Evolutionary conservation across 345 rosid genomes (phyloP).

Genomic region (Xanthoceras sorbifolium): DNA sequence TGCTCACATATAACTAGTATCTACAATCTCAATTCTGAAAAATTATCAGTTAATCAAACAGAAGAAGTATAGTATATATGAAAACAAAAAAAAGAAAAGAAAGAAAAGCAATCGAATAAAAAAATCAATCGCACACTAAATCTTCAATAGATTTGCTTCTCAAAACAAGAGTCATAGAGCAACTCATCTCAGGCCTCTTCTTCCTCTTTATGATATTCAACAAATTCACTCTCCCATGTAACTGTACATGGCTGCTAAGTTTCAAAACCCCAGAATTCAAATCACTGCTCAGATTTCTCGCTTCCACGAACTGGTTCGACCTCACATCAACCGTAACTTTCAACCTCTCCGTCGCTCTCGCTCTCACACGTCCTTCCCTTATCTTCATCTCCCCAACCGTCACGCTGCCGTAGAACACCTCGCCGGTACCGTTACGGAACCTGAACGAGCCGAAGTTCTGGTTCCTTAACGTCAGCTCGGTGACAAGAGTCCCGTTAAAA

Average conservation of each 20-base stretch:
- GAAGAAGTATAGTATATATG: not conserved
- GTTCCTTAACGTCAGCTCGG: slow-evolving; percentile 43
- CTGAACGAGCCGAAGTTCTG: slow-evolving; percentile 50
- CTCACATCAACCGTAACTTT: slow-evolving; percentile 37
- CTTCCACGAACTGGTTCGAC: slow-evolving; percentile 30
- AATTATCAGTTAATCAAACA: not conserved
- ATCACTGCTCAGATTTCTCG: slow-evolving; percentile 31
- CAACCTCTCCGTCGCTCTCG: slow-evolving; percentile 37
- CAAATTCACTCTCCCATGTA: slow-evolving; percentile 46
- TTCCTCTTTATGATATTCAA: slow-evolving; percentile 30
- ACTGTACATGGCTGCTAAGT: slow-evolving; percentile 35
- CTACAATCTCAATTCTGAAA: not conserved
- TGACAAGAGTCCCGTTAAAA: slow-evolving; percentile 40
- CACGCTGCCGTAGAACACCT: slow-evolving; percentile 30
- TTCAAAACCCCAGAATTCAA: slow-evolving; percentile 43
- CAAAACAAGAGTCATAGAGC: slow-evolving; percentile 39
- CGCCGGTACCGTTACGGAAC: slow-evolving; percentile 27
- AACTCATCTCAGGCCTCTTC: slow-evolving; percentile 41
- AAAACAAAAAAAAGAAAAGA: not conserved
- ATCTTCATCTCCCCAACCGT: slow-evolving; percentile 41
- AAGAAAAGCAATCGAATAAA: not conserved
- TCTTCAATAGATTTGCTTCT: slow-evolving; percentile 17
- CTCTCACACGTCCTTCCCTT: slow-evolving; percentile 31
- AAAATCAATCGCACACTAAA: slow-evolving; percentile 29
- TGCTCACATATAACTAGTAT: not conserved